Conservation (phyloP, 768 basidiomycete species). For the Rhizopogon sp. region DNA sequence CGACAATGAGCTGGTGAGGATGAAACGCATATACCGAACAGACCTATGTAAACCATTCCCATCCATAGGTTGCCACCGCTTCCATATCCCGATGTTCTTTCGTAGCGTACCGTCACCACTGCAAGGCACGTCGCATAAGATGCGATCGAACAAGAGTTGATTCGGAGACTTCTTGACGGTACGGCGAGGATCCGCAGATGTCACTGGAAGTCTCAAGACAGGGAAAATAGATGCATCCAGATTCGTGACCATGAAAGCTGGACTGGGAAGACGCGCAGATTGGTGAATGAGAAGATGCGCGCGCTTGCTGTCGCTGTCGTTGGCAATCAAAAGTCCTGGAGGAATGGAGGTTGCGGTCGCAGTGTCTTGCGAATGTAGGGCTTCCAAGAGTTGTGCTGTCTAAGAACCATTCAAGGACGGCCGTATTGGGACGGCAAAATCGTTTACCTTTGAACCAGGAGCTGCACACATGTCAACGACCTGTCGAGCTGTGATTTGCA, state of each 20-base stretch:
- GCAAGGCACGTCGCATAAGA: constrained; percentile 96
- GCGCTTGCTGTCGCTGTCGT: constrained; percentile 92
- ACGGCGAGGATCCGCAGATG: constrained; percentile 20
- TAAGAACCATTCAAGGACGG: constrained; percentile 22
- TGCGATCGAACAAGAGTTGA: constrained; percentile 82
- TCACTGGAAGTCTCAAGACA: constrained; percentile 43
- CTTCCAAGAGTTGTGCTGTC: constrained; percentile 96
- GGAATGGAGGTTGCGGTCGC: constrained; percentile 63
- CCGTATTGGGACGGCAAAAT: neutral
- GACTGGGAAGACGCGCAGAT: constrained; percentile 88
- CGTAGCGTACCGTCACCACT: constrained; percentile 95
- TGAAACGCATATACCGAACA: constrained; percentile 14
- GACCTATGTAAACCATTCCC: constrained; percentile 90
- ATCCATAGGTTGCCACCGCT: constrained; percentile 81
- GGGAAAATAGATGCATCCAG: constrained; percentile 90
- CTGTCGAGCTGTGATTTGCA: constrained; percentile 27
- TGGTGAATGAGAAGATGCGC: constrained; percentile 97
- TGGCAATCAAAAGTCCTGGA: constrained; percentile 85
- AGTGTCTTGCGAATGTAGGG: constrained; percentile 78
- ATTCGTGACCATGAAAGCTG: constrained; percentile 93
- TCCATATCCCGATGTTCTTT: constrained; percentile 96
- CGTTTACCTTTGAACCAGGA: constrained; percentile 85
- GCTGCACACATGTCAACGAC: constrained; percentile 98
- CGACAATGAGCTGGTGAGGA: constrained; percentile 6
- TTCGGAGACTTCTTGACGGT: constrained; percentile 33